Evolutionary conservation across 2,329 filamentous ascomycete genomes (phyloP), one percentile per base, ranked within the genome.

Genomic region (Knufia petricola): DNA sequence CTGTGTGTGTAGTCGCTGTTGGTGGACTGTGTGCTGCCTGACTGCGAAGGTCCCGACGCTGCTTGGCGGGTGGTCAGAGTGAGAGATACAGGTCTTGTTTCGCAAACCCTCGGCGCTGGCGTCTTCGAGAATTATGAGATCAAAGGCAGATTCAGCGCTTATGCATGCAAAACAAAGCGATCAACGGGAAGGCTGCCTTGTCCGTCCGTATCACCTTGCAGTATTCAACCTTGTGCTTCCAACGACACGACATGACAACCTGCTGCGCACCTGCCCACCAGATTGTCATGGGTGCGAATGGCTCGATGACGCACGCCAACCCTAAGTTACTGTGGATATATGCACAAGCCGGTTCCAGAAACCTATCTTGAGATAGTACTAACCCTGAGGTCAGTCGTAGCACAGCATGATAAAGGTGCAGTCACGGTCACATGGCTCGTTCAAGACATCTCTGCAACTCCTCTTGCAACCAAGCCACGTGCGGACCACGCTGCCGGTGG

Each of bases 61-160:
- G 4, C 8, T 6, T 10, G 17, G 39, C 3, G 26, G 23, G 26
- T 7, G 20, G 17, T 28, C 32, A 36, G 15, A 6, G 15, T n/a
- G 9, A 36, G 15, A 36, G 7, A 36, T 36, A n/a, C 32, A 36
- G 32, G 32, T n/a, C n/a, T n/a, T n/a, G n/a, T n/a, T n/a, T n/a
- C n/a, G n/a, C n/a, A n/a, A n/a, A n/a, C n/a, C n/a, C n/a, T n/a
- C n/a, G n/a, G n/a, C n/a, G n/a, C n/a, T n/a, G n/a, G n/a, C n/a
- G n/a, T n/a, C n/a, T n/a, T n/a, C n/a, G n/a, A 15, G 24, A 32
- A 44, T 31, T 31, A 44, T 44, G 41, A 44, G 31, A 44, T 31
- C 41, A 44, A 28, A 26, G 31, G 24, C 41, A 31, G 19, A 26
- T 31, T 7, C 3, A 31, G 26, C 24, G 8, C 4, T 2, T 32